Percentiles rank a stretch among this genome's conserved stretches.
Conservation (phyloP, 75 land plant genomes). For the Adiantum capillusveneris region DNA sequence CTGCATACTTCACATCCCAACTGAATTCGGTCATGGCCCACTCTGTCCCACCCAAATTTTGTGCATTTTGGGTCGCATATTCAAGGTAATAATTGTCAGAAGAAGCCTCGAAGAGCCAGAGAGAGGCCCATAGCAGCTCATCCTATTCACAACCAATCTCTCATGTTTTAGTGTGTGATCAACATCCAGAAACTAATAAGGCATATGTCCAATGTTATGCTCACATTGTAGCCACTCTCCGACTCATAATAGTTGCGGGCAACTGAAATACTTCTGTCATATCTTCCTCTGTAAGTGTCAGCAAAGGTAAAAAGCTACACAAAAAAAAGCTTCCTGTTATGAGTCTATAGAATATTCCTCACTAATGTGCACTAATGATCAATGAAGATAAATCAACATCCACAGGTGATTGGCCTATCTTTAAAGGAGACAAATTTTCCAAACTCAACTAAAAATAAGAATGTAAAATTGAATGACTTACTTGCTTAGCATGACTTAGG, state of each 20-base stretch:
- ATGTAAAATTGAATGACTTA: no score
- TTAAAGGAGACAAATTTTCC: no score
- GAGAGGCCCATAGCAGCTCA: constrained; percentile 76
- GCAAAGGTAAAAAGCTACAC: constrained; percentile 82
- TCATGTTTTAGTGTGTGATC: no score
- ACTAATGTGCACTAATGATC: no score
- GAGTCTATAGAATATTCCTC: no score
- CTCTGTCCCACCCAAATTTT: constrained; percentile 47
- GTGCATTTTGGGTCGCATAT: constrained; percentile 42
- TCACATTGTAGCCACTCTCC: constrained; percentile 45
- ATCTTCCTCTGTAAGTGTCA: constrained; percentile 71
- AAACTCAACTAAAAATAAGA: no score
- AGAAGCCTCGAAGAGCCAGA: constrained; percentile 65
- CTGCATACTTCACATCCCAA: constrained; percentile 86
- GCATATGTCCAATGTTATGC: no score
- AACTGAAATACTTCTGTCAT: constrained; percentile 47
- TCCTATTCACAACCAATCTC: no score
- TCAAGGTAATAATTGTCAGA: constrained; percentile 34
- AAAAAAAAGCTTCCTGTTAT: neutral
- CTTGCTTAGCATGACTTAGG: constrained; percentile 43
- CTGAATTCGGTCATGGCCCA: constrained; percentile 58
- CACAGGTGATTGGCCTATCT: no score
- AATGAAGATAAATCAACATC: no score
- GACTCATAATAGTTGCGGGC: constrained; percentile 52
- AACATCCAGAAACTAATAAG: no score